Evolutionary conservation across 2,329 filamentous ascomycete genomes (phyloP), one percentile per base, ranked within the genome.

Genomic region (Penicillium carneum): DNA sequence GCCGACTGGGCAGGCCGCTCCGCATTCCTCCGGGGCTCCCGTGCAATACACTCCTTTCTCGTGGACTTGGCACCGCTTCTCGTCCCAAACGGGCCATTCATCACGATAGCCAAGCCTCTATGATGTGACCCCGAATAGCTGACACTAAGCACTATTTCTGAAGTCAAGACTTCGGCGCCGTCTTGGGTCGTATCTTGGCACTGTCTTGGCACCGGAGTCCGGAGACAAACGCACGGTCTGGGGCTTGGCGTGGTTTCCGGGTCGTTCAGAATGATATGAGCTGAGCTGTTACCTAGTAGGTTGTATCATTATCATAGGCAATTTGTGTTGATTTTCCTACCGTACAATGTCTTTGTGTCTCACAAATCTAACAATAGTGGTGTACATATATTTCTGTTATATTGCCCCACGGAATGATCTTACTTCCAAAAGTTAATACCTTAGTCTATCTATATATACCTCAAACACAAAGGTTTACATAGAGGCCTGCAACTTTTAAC

Each of bases 121-220:
- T 2, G 43, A 49, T 14, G 23, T n/a, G n/a, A 23, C 7, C 31
- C 11, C n/a, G 41, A 34, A 55, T 36, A 34, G 43, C 50, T 43
- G 42, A 23, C 29, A 43, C 29, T 55, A 47, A 36, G 60, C 49
- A 57, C 55, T 57, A 10, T 33, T 38, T 61, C 51, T 59, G 41
- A 45, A 62, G 26, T 57, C 47, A 62, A 55, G 55, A 53, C 42
- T 57, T 41, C 14, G 23, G 46, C 31, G 48, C 57, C 57, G 57
- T 67, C 67, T 67, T 66, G 54, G 66, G 64, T 67, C 18, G 63
- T 65, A 68, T 65, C 58, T 67, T 67, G 66, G 64, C 64, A 20
- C 48, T 65, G 64, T 61, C 58, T 67, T 67, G 64, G 64, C 64
- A 23, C 54, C 64, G 64, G 66, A 67, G 58, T 68, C 66, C 66